A percentile compares a stretch with the other conserved stretches of the same genome.
These are phyloP conservation scores for Leishmania amazonensis DNA, from an alignment of 208 protist species.

Conservation along the genomic window DNA sequence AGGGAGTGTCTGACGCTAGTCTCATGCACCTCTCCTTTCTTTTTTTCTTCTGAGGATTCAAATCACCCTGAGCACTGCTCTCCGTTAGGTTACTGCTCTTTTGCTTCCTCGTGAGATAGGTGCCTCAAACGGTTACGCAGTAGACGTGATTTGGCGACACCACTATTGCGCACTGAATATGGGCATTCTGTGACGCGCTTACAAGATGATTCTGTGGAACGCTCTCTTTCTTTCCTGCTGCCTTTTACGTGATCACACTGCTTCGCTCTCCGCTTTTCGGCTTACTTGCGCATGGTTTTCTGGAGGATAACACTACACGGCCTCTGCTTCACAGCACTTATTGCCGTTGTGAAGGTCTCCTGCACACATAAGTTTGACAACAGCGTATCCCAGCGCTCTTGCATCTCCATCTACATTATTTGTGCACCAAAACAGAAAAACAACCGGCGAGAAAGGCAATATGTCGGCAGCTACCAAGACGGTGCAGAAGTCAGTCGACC, in stretches of 20 bases:
- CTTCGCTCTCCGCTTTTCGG: constrained; percentile 6
- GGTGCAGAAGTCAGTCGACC: constrained; percentile 33
- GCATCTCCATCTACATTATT: neutral
- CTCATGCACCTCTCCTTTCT: neutral
- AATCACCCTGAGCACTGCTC: neutral
- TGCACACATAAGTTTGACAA: neutral
- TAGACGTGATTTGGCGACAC: neutral
- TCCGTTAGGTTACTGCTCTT: neutral
- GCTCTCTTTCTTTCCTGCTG: neutral
- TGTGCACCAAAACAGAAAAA: neutral
- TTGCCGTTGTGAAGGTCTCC: neutral
- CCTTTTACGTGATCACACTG: neutral
- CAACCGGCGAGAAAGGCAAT: neutral
- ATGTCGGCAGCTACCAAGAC: neutral
- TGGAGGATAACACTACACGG: neutral
- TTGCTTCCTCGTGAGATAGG: no score
- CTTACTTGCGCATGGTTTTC: constrained; percentile 17
- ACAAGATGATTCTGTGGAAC: neutral
- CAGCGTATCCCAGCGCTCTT: neutral
- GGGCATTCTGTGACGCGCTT: neutral
- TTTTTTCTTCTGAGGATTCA: neutral
- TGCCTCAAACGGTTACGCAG: neutral
- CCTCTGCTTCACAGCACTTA: neutral
- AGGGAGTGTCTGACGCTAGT: neutral
- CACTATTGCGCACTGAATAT: neutral